Percentiles rank a stretch among this genome's conserved stretches.
Conservation (phyloP, 495 filamentous ascomycete genomes). For the Neurospora africana region DNA sequence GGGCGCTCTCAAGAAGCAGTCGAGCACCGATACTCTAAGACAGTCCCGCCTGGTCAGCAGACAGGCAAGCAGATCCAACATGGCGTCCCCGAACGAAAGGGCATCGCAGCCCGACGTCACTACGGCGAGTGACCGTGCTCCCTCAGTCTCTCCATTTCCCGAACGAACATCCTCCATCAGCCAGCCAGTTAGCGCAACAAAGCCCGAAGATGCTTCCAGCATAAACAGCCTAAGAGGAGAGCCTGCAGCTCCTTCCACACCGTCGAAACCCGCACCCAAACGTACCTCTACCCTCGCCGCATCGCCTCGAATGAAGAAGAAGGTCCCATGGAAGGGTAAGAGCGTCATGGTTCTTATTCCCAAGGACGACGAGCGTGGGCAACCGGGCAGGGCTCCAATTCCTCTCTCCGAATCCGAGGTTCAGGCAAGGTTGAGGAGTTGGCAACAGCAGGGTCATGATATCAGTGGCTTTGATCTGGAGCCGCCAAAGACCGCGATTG, state of each 20-base stretch:
- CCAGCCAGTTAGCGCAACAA: conserved; percentile 20
- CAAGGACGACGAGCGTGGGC: conserved; percentile 52
- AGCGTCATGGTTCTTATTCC: conserved; percentile 63
- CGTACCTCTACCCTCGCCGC: conserved; percentile 8
- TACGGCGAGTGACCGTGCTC: conserved; percentile 17
- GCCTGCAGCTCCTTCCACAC: conserved; percentile 33
- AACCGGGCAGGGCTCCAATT: conserved; percentile 44
- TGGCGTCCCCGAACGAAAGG: conserved; percentile 27
- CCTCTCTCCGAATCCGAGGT: conserved; percentile 55
- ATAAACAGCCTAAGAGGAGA: conserved; percentile 26
- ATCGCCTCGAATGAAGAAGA: conserved; percentile 42
- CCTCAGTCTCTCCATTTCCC: conserved; percentile 13
- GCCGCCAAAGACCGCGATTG: conserved; percentile 5
- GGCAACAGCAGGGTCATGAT: conserved; percentile 68
- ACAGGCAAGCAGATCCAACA: conserved; percentile 18
- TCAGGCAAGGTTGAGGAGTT: conserved; percentile 52
- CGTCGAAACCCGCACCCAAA: conserved; percentile 20
- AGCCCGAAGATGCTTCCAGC: conserved; percentile 7
- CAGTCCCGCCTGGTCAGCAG: conserved; percentile 44
- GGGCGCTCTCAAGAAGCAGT: conserved; percentile 34
- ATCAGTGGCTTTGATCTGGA: conserved; percentile 60
- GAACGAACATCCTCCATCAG: conserved; percentile 6
- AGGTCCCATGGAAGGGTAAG: conserved; percentile 61
- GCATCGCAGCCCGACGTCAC: conserved; percentile 15
- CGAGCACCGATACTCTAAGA: conserved; percentile 56